Evolutionary conservation across 345 rosid species (phyloP), one percentile per base, ranked within the genome.

Genomic region (Eucalyptus rudis): DNA sequence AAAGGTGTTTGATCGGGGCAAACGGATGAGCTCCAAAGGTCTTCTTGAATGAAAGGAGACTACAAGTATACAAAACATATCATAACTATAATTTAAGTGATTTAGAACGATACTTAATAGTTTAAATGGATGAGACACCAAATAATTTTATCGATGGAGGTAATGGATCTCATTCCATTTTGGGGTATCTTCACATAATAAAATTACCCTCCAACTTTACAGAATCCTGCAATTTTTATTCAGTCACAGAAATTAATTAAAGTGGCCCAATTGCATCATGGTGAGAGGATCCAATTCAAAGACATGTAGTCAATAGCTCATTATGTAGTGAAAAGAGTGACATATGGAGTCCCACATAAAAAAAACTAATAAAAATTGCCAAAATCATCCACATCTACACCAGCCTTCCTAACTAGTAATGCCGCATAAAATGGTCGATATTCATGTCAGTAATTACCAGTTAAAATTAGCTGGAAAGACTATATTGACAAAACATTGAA

Each of bases 361-460:
- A 49, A 49, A 49, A 49, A 0, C 13, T 52, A 52, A 17, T 15
- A 52, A 52, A 52, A 52, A 52, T 52, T 52, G 56, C 56, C 20
- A 52, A 7, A 52, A 52, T 52, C 19, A 3, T 52, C 56, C 4
- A 52, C 22, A 52, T 52, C 4, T 52, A 0, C 24, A 52, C 22
- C 22, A 2, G 56, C 22, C 56, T 52, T 52, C 24, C 56, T 7
- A 52, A 52, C 22, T 0, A 15, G 14, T 2, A 2, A 49, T 49
- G 50, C 5, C 56, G 16, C 20, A 51, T 52, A 52, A 19, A 8
- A 1, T 2, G 1, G 56, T 3, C 4, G 2, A 52, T 52, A 1
- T 52, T 52, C 22, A 16, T 52, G 56, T 52, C 3, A 52, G 8
- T 52, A 52, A 52, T 17, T 52, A 19, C 9, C 4, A 17, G 24